Conservation (phyloP, 805 yeast species). For the Candida xyloterini region DNA sequence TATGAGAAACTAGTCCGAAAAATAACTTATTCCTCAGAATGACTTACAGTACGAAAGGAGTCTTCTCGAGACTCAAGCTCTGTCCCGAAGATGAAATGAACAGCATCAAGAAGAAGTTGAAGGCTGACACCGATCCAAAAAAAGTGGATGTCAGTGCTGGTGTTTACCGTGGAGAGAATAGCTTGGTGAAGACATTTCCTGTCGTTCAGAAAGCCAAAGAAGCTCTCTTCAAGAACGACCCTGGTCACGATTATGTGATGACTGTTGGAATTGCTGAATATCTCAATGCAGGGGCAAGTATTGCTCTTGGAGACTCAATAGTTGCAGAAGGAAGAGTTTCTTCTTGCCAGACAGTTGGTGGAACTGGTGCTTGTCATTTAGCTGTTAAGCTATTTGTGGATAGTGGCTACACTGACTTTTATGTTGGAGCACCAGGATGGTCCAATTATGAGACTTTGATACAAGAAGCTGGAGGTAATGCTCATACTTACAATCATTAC, state of each 20-base stretch:
- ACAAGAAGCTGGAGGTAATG: slow-evolving; percentile 43
- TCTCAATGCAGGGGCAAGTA: slow-evolving; percentile 33
- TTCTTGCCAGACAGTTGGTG: slow-evolving; percentile 47
- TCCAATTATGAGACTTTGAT: slow-evolving; percentile 49
- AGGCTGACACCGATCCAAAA: slow-evolving; percentile 30
- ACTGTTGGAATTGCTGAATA: slow-evolving; percentile 42
- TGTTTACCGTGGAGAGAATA: slow-evolving; percentile 42
- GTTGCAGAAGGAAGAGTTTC: slow-evolving; percentile 35
- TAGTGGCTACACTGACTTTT: slow-evolving; percentile 40
- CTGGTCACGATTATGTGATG: slow-evolving; percentile 44
- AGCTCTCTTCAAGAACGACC: slow-evolving; percentile 33
- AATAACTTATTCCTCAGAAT: not conserved
- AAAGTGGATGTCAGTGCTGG: slow-evolving; percentile 45
- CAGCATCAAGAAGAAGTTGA: slow-evolving; percentile 8
- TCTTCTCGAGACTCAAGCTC: slow-evolving; percentile 1
- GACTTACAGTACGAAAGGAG: not conserved
- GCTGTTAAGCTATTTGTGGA: slow-evolving; percentile 44
- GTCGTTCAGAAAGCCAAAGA: slow-evolving; percentile 22
- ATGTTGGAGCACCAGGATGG: slow-evolving; percentile 43
- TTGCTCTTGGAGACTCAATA: slow-evolving; percentile 35
- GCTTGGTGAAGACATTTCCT: slow-evolving; percentile 38
- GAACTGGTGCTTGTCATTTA: slow-evolving; percentile 48
- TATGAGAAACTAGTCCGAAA: not conserved
- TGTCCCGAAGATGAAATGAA: slow-evolving; percentile 17
- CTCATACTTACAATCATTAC: slow-evolving; percentile 43